phyloP scores from a whole-genome alignment of 129 eudicot species.

The Pittosporum tobira region DNA sequence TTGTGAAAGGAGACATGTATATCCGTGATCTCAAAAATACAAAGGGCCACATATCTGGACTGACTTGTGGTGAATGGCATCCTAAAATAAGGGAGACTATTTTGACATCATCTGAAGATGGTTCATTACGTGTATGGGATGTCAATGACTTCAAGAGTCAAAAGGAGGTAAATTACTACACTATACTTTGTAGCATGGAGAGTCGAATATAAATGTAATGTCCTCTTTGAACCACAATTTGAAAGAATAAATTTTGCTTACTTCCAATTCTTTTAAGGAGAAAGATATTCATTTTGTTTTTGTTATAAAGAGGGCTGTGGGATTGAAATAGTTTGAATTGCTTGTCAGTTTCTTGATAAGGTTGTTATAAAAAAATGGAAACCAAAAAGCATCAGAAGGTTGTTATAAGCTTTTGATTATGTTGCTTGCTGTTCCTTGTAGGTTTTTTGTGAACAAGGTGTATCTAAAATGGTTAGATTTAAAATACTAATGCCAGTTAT shows the following conservation, averaged over 20 bases:
- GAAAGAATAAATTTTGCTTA: not conserved
- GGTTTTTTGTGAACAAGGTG: not conserved
- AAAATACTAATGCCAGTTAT: not conserved
- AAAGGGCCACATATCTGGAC: conserved; percentile 93
- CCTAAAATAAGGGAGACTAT: conserved; percentile 80
- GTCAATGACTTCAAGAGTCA: conserved; percentile 86
- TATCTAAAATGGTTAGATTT: not conserved
- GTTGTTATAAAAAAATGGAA: too few species aligned
- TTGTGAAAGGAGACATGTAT: conserved; percentile 97
- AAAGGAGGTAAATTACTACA: conserved; percentile 50
- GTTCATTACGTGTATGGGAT: conserved; percentile 96
- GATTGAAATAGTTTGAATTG: not conserved
- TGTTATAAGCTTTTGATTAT: not conserved
- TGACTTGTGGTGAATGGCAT: conserved; percentile 99
- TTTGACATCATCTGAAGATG: conserved; percentile 95
- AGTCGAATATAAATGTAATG: not conserved
- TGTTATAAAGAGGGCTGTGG: not conserved
- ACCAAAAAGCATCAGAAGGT: conserved; percentile 1
- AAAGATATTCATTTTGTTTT: not conserved
- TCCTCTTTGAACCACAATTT: not conserved
- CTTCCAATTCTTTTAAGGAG: not conserved
- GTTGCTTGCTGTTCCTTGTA: not conserved
- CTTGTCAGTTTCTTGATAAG: too few species aligned
- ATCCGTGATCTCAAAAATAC: conserved; percentile 96
- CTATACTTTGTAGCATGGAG: not conserved